A percentile compares a stretch with the other conserved stretches of the same genome.
phyloP scores from a whole-genome alignment of 352 stramenopile genomes.

The Pythium monospermum region DNA sequence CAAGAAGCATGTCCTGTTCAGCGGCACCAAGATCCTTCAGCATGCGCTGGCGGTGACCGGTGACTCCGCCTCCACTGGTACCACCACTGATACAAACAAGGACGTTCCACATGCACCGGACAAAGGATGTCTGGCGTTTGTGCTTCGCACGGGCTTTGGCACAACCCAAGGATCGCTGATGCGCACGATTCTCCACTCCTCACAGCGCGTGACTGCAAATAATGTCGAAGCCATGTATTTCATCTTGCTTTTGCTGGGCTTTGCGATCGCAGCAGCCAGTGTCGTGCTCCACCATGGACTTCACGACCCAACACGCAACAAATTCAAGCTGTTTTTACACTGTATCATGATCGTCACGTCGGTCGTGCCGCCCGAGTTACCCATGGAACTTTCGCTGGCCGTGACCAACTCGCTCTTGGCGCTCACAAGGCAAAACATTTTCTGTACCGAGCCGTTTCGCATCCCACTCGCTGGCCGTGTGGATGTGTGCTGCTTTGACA shows the following conservation, averaged over 20 bases:
- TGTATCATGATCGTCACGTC: slow-evolving; percentile 96
- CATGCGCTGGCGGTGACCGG: slow-evolving; percentile 17
- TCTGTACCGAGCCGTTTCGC: slow-evolving; percentile 93
- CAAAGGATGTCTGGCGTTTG: slow-evolving; percentile 81
- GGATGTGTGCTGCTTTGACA: slow-evolving; percentile 93
- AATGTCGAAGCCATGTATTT: slow-evolving; percentile 92
- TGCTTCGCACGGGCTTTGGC: slow-evolving; percentile 91
- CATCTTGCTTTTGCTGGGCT: slow-evolving; percentile 89
- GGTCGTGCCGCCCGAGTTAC: slow-evolving; percentile 93
- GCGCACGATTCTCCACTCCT: slow-evolving; percentile 92
- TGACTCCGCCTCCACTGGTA: background rate
- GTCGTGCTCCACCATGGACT: slow-evolving; percentile 76
- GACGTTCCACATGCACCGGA: slow-evolving; percentile 58
- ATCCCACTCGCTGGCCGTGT: slow-evolving; percentile 92
- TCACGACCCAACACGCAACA: slow-evolving; percentile 46
- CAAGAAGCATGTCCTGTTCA: slow-evolving; percentile 75
- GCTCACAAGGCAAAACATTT: slow-evolving; percentile 87
- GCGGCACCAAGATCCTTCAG: slow-evolving; percentile 56
- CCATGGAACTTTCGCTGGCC: slow-evolving; percentile 92
- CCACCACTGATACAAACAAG: no score
- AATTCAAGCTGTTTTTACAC: slow-evolving; percentile 91
- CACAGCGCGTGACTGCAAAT: slow-evolving; percentile 88
- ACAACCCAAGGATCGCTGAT: slow-evolving; percentile 93
- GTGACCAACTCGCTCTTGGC: slow-evolving; percentile 92
- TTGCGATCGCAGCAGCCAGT: slow-evolving; percentile 79